Evolutionary conservation across 352 stramenopile species (phyloP), one percentile per base, ranked within the genome.

Genomic region (Pythium rishiriense): DNA sequence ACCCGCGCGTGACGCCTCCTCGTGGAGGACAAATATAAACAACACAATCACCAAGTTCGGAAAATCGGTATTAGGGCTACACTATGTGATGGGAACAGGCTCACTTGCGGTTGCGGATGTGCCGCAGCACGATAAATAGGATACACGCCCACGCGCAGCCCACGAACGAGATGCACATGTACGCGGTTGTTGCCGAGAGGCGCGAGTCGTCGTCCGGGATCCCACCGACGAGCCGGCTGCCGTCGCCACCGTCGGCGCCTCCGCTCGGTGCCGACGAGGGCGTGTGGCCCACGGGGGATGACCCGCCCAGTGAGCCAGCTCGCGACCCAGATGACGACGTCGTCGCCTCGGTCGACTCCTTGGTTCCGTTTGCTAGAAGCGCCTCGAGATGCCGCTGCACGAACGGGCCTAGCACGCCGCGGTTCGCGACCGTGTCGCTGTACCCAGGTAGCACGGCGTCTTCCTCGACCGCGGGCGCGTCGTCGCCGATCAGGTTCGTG

Each of bases 91-190:
- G 11, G 33, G 11, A 39, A 14, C 33, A 17, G 17, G 3, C 33
- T 22, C 25, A 50, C 22, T 26, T 50, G 21, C 45, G 45, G 21
- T 33, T 24, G 26, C 62, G 64, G 17, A 76, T 31, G 51, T 74
- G 58, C 7, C 79, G 74, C 49, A 75, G 48, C 37, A 73, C 77
- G 31, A 83, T 78, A 75, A 85, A 79, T 64, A 83, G 59, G 51
- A 92, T 82, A 64, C 58, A 68, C 0, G 67, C 25, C 78, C 81
- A 87, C 9, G 78, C 76, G 19, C 66, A 39, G 41, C 61, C 70
- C 17, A 91, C 77, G 17, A 81, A 56, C 1, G 49, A 68, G 56
- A 91, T 90, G 63, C 80, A 91, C 0, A 69, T 64, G 58, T 88
- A 86, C 22, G 72, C 83, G 24, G 69, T 68, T 0, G 68, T 58